Conservation (phyloP, 2,329 filamentous ascomycete genomes). For the Alternaria ventricosa region DNA sequence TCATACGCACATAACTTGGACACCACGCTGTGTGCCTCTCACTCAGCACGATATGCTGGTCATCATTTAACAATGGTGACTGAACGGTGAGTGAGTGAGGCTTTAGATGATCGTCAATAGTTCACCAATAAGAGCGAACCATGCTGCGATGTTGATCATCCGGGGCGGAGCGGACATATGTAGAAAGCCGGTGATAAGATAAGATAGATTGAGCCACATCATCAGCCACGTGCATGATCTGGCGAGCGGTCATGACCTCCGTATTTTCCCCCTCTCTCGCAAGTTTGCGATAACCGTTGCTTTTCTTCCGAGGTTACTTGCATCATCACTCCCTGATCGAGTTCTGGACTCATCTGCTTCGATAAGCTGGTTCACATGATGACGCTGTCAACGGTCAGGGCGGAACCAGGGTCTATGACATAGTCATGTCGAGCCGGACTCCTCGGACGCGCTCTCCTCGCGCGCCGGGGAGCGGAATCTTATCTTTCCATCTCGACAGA, state of each 20-base stretch:
- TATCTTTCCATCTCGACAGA: not conserved
- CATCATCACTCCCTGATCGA: not conserved
- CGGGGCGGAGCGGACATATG: not conserved
- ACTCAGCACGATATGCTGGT: not conserved
- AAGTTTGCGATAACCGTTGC: not conserved
- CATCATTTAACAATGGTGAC: not conserved
- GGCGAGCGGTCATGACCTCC: not conserved
- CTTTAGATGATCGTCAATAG: not conserved
- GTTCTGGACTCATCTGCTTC: not conserved
- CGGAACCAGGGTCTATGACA: slow-evolving; percentile 6
- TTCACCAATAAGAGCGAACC: not conserved
- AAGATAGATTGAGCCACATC: not conserved
- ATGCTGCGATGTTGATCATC: not conserved
- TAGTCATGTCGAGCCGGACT: not conserved
- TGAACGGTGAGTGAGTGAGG: not conserved
- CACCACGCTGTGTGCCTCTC: not conserved
- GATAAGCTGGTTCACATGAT: slow-evolving; percentile 1
- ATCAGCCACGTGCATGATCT: not conserved
- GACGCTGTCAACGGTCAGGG: not conserved
- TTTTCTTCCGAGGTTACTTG: not conserved
- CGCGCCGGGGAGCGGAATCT: not conserved
- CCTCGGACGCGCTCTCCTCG: slow-evolving; percentile 4
- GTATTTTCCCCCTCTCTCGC: not conserved
- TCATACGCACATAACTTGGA: not conserved
- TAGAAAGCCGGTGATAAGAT: not conserved